Base-by-base conservation (phyloP, 192 early-diverging fungal species). In the Linnemannia schmuckeri region DNA sequence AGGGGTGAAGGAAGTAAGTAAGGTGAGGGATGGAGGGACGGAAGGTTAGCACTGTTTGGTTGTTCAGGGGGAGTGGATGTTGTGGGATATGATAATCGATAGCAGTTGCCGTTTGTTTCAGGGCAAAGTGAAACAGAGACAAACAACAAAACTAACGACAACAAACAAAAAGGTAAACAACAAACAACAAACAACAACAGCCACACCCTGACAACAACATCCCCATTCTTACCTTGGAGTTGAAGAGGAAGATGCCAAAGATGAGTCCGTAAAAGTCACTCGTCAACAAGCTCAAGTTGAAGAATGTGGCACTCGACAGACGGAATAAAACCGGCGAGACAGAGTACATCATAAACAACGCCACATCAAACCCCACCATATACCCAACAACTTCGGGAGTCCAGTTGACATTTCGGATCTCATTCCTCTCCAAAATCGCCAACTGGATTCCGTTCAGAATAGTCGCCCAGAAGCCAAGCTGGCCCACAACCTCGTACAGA, bases 261-360 rank as follows among this genome's bases (percentile, higher is more conserved):
- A 95, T 91, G 44, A 96, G 88, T 2, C 94, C 93, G 82, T 96
- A 96, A 76, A 96, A 96, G 83, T 96, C 95, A 72, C 93, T 94
- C 9, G 96, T 95, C 76, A 96, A 82, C 18, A 96, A 87, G n/a
- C 94, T 95, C 74, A 96, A 75, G 76, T 96, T 96, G 88, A 95
- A 95, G 57, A 96, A 92, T 20, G 94, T 91, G 0, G 96, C 95
- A 52, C 93, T 94, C 70, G 93, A 91, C 70, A 93, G 63, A 22
- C 94, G 90, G 89, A 96, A 95, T 72, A 96, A 71, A 66, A 94
- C 81, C 6, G 96, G 96, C 0, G 93, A 91, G 24, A 93, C 73
- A 22, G 94, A 91, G 72, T 96, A 96, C 46, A 96, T 82, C 41
- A 91, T 88, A 87, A 96, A 94, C 91, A 96, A 90, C 8, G 92